Base-by-base conservation (phyloP, 2,329 filamentous ascomycete species). In the Piedraia hortae region DNA sequence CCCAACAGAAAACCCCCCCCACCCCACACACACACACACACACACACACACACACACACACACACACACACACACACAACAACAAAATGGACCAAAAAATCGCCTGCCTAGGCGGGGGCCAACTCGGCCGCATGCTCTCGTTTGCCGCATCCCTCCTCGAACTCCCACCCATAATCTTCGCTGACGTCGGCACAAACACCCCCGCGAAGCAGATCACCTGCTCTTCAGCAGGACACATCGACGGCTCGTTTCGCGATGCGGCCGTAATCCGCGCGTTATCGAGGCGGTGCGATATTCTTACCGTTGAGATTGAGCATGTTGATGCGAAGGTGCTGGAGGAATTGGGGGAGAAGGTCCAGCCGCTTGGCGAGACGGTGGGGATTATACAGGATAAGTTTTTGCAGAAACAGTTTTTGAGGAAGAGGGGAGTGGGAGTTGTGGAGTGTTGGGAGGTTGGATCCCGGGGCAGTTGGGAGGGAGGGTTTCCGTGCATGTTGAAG, bases 271-370 rank as follows among this genome's bases (percentile, higher is more conserved):
- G 66, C 19, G 57, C 75, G 42, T 55, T 93, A n/a, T 78, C 82
- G 2, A 49, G 59, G 17, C 49, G 55, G 15, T 77, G 67, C 35
- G 74, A 89, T 41, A 62, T 89, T 9, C 53, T 91, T 28, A 91
- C 78, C 0, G 74, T 89, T 8, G 82, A 93, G 47, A 91, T 90
- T 31, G 82, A 93, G 53, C 82, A 91, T 47, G 71, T 91, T 26
- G 65, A 91, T 44, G 85, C 77, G n/a, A 56, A 75, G 23, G 69
- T 85, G 12, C 59, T 91, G 4, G 75, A 90, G 46, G 73, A 88
- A 39, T 64, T 91, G 26, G 63, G 62, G 4, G 60, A 61, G 9
- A 48, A 61, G 29, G 51, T 65, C 11, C 46, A 90, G 39, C 78
- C 80, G 1, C 74, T 67, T 27, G 89, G 75, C 71, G 62, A 64